phyloP scores from a whole-genome alignment of 768 basidiomycete genomes.

The Tricholoma flavovirens region DNA sequence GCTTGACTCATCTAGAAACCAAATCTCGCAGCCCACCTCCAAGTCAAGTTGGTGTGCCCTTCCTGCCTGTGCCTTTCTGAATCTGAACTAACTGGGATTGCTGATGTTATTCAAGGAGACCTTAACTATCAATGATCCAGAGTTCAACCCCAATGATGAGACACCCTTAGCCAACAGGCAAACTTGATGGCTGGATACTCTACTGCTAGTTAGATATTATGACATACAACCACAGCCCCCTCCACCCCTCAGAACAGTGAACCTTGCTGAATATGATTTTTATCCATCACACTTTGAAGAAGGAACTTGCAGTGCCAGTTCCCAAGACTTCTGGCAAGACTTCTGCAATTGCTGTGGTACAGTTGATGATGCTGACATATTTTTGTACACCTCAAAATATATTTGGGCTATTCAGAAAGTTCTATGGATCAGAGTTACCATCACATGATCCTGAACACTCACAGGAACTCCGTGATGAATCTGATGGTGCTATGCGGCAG shows the following conservation, averaged over 20 bases:
- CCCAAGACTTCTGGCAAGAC: neutral
- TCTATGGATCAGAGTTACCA: neutral
- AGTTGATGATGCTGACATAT: neutral
- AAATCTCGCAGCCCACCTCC: too few relatives aligned
- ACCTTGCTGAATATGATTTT: neutral
- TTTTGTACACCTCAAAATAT: neutral
- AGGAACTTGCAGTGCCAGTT: neutral
- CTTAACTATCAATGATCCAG: too few relatives aligned
- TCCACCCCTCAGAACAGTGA: neutral
- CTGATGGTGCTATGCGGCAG: neutral
- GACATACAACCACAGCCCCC: slow-evolving; percentile 1
- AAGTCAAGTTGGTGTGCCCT: too few relatives aligned
- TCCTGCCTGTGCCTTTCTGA: too few relatives aligned
- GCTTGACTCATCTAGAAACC: too few relatives aligned
- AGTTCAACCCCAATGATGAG: neutral
- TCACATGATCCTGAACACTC: neutral
- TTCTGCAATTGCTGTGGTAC: neutral
- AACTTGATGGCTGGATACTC: neutral
- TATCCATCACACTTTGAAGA: neutral
- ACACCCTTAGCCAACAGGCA: neutral
- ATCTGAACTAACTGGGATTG: too few relatives aligned
- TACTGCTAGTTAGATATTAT: neutral
- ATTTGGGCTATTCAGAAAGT: neutral
- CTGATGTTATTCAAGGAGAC: too few relatives aligned
- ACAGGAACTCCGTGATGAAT: neutral